phyloP scores from a whole-genome alignment of 352 stramenopile species.

The Globisporangium irregulare region DNA sequence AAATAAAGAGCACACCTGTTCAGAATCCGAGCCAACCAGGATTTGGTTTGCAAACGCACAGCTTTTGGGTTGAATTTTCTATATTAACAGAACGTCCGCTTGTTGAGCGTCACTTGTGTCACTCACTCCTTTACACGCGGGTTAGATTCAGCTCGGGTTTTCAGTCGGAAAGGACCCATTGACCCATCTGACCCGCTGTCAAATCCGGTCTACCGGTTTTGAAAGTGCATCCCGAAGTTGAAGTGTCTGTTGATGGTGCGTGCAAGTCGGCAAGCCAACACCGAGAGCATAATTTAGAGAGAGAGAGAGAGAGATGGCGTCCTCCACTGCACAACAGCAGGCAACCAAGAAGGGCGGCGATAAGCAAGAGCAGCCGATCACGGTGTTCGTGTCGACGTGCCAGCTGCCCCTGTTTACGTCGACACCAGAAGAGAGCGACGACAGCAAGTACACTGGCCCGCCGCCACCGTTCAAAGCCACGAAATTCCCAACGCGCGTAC shows the following conservation, averaged over 20 bases:
- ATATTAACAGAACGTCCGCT: background rate
- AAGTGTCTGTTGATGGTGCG: background rate
- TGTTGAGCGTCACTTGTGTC: background rate
- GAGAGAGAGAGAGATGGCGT: background rate
- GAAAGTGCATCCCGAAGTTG: background rate
- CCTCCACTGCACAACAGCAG: background rate
- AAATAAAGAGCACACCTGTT: background rate
- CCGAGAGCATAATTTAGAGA: background rate
- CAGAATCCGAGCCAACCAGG: too few species aligned
- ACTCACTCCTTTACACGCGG: background rate
- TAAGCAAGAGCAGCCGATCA: slow-evolving; percentile 24
- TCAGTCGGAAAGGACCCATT: background rate
- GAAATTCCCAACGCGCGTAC: slow-evolving; percentile 59
- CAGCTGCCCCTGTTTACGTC: slow-evolving; percentile 33
- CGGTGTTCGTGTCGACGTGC: slow-evolving; percentile 59
- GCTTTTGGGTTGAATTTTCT: background rate
- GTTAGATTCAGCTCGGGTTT: background rate
- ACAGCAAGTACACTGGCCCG: slow-evolving; percentile 13
- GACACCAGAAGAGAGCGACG: slow-evolving; percentile 6
- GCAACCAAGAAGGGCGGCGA: background rate
- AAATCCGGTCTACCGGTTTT: background rate
- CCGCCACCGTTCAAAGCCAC: slow-evolving; percentile 37
- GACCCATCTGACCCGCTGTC: background rate
- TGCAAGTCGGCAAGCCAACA: background rate
- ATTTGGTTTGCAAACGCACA: background rate